Evolutionary conservation across 805 yeast genomes (phyloP).

Genomic region (Schizosaccharomyces lindneri): DNA sequence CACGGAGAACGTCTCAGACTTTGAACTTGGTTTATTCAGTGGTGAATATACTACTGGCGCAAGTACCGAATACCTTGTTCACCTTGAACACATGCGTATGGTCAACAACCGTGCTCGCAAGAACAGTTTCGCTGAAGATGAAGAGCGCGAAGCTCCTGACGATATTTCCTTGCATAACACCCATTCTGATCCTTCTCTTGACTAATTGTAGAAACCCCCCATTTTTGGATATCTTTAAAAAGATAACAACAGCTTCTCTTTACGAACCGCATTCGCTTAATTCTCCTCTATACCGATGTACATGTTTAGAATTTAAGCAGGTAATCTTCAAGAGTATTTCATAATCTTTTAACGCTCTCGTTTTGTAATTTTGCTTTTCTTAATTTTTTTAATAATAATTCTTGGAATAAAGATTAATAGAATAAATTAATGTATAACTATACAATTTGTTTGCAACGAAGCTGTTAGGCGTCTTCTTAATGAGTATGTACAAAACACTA

Average conservation of each 20-base stretch:
- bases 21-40: conserved; percentile 92
- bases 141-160: neutral
- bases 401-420: too few species aligned
- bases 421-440: too few species aligned
- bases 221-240: too few species aligned
- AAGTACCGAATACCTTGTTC: conserved; percentile 56
- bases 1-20: conserved; percentile 23
- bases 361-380: too few species aligned
- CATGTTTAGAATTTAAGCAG: too few species aligned
- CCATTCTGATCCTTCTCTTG: neutral
- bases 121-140: neutral
- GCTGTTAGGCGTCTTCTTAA: too few species aligned
- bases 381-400: too few species aligned
- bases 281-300: neutral
- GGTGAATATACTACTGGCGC: conserved; percentile 89
- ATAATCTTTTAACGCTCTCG: too few species aligned
- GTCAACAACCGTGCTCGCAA: neutral
- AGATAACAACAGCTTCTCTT: too few species aligned
- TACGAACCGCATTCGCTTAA: neutral
- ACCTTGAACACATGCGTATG: conserved; percentile 51
- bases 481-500: too few species aligned
- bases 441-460: too few species aligned
- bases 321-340: too few species aligned
- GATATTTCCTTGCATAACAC: neutral
- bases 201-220: neutral